These are phyloP conservation scores for Picea sitchensis DNA, from an alignment of 75 land plant genomes.

Conservation along the genomic window DNA sequence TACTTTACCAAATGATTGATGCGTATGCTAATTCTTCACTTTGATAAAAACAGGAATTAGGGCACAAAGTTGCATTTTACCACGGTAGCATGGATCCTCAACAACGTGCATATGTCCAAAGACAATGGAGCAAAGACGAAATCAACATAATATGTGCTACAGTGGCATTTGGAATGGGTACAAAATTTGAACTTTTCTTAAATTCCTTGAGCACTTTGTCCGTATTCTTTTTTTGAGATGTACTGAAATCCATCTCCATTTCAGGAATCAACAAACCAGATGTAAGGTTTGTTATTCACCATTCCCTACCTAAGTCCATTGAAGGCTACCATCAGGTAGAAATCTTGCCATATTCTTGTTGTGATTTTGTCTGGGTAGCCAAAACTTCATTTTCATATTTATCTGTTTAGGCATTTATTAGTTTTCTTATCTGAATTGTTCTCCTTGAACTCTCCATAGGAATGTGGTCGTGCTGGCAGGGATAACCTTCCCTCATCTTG, in stretches of 20 bases:
- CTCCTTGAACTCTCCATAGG: conserved; percentile 33
- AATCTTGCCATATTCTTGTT: conserved; percentile 1
- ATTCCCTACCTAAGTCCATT: conserved; percentile 96
- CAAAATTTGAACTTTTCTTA: background rate
- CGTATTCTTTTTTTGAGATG: conserved; percentile 4
- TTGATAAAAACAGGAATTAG: conserved; percentile 52
- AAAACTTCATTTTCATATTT: no score
- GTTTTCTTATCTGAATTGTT: background rate
- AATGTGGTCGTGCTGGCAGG: conserved; percentile 99
- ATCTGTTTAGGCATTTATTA: background rate
- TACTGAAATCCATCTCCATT: conserved; percentile 14
- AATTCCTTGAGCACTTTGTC: background rate
- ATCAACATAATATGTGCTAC: conserved; percentile 96
- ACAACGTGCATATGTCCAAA: conserved; percentile 76
- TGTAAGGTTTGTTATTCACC: conserved; percentile 98
- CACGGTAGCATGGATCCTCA: conserved; percentile 95
- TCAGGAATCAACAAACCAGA: conserved; percentile 99
- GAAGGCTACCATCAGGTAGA: conserved; percentile 98
- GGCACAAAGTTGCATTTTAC: conserved; percentile 90
- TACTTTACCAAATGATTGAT: background rate
- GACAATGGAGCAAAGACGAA: conserved; percentile 98
- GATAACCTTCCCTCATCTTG: conserved; percentile 93
- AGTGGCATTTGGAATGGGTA: conserved; percentile 99
- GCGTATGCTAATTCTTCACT: background rate
- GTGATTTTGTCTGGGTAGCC: background rate